Evolutionary conservation across 176 grass and related monocot genomes (phyloP).

Genomic region (Triticum dicoccoides): DNA sequence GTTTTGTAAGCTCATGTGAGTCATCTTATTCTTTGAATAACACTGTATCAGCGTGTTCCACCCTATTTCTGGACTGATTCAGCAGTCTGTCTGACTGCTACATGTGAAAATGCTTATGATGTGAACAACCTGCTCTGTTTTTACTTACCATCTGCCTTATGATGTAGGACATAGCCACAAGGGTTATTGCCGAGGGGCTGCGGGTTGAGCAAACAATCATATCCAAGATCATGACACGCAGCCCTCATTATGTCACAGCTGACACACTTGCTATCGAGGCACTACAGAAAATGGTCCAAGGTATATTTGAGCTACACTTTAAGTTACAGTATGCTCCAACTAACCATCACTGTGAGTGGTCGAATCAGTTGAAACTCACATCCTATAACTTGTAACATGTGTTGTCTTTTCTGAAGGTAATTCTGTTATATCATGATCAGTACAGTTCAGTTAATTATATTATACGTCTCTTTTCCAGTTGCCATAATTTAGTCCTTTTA

Average conservation of each 20-base stretch:
- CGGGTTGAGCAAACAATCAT: slow-evolving; percentile 78
- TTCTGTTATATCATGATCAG: background rate
- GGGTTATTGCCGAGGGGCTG: slow-evolving; percentile 81
- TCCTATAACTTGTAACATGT: background rate
- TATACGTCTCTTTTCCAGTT: background rate
- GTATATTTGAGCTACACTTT: slow-evolving; percentile 29
- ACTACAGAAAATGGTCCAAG: slow-evolving; percentile 95
- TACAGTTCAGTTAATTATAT: background rate
- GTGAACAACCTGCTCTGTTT: background rate
- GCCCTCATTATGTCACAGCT: slow-evolving; percentile 60
- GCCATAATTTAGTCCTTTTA: background rate
- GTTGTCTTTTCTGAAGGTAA: slow-evolving; percentile 3
- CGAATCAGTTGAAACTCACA: background rate
- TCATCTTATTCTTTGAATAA: background rate
- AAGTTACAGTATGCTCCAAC: background rate
- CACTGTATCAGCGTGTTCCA: background rate
- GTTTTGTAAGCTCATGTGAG: background rate
- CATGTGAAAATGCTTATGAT: background rate
- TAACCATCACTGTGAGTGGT: background rate
- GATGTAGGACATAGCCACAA: slow-evolving; percentile 78
- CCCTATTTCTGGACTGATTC: background rate
- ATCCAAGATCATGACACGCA: slow-evolving; percentile 96
- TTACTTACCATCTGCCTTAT: slow-evolving; percentile 8
- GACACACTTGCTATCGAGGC: slow-evolving; percentile 86
- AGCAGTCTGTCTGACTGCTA: background rate